phyloP scores from a whole-genome alignment of 2,329 filamentous ascomycete genomes.

The Grosmannia serpens region DNA sequence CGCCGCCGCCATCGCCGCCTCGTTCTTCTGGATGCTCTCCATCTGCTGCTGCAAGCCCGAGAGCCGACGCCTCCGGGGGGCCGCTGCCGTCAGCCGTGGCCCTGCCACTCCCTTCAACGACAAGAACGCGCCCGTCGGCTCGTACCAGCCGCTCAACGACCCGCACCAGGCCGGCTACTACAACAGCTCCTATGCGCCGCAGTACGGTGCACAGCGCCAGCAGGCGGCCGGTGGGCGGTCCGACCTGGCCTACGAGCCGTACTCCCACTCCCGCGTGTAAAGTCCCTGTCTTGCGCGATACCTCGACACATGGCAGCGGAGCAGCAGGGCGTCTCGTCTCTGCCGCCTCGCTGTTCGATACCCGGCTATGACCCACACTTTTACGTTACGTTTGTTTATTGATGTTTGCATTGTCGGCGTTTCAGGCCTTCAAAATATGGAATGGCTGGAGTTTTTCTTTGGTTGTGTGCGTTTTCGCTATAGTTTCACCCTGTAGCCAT shows the following conservation, averaged over 20 bases:
- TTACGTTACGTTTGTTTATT: not conserved
- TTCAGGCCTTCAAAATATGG: not conserved
- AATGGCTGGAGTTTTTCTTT: not conserved
- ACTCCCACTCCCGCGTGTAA: slow-evolving; percentile 43
- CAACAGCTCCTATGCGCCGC: slow-evolving; percentile 20
- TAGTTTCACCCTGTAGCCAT: not conserved
- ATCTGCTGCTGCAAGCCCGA: slow-evolving; percentile 81
- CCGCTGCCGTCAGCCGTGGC: slow-evolving; percentile 14
- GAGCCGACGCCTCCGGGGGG: slow-evolving; percentile 20
- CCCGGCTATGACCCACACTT: not conserved
- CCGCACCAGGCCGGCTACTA: slow-evolving; percentile 26
- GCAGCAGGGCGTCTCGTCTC: not conserved
- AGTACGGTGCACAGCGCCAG: slow-evolving; percentile 25
- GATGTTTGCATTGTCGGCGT: slow-evolving; percentile 9
- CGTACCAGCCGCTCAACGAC: slow-evolving; percentile 34
- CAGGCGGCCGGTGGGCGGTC: slow-evolving; percentile 28
- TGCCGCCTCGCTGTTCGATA: not conserved
- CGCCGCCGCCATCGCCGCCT: slow-evolving; percentile 62
- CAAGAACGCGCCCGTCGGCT: slow-evolving; percentile 33
- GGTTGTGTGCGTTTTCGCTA: not conserved
- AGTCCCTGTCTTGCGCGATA: too few species aligned
- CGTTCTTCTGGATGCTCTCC: slow-evolving; percentile 84
- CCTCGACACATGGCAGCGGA: too few species aligned
- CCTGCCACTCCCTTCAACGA: slow-evolving; percentile 28
- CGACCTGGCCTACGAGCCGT: slow-evolving; percentile 53